Percentiles rank a stretch among this genome's conserved stretches.
Conservation (phyloP, 305 asterid species). For the Withania somnifera region DNA sequence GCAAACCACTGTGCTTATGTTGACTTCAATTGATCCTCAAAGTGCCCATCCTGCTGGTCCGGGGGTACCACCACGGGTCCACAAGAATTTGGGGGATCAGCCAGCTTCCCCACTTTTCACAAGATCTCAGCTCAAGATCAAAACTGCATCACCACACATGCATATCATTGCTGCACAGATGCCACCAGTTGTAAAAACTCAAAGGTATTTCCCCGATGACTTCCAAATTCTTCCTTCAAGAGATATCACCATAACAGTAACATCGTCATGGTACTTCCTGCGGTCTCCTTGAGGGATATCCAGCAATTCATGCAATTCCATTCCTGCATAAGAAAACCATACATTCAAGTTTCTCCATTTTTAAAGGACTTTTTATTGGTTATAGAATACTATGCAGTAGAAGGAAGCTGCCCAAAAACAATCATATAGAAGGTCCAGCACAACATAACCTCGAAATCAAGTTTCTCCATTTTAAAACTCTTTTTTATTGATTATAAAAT, state of each 20-base stretch:
- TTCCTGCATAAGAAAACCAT: conserved; percentile 51
- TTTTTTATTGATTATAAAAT: neutral
- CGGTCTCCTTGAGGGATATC: conserved; percentile 98
- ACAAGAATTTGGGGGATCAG: neutral
- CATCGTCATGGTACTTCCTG: conserved; percentile 93
- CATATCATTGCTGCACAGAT: neutral
- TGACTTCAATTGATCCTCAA: neutral
- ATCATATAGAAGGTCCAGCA: neutral
- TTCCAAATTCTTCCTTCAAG: conserved; percentile 98
- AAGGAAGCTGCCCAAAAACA: no score
- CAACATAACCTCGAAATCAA: neutral
- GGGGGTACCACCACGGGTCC: neutral
- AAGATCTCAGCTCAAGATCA: conserved; percentile 5
- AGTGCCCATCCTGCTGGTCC: neutral
- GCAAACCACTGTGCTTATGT: neutral
- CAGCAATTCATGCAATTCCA: conserved; percentile 91
- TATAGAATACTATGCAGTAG: no score
- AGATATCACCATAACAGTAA: conserved; percentile 93
- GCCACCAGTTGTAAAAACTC: conserved; percentile 8
- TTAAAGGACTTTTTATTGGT: no score
- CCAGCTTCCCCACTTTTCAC: neutral
- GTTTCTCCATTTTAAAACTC: neutral
- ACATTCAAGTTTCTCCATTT: no score
- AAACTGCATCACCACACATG: conserved; percentile 4
- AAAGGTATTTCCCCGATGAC: conserved; percentile 89